Conservation (phyloP, 2,329 filamentous ascomycete genomes). For the Lecanicillium sp. region DNA sequence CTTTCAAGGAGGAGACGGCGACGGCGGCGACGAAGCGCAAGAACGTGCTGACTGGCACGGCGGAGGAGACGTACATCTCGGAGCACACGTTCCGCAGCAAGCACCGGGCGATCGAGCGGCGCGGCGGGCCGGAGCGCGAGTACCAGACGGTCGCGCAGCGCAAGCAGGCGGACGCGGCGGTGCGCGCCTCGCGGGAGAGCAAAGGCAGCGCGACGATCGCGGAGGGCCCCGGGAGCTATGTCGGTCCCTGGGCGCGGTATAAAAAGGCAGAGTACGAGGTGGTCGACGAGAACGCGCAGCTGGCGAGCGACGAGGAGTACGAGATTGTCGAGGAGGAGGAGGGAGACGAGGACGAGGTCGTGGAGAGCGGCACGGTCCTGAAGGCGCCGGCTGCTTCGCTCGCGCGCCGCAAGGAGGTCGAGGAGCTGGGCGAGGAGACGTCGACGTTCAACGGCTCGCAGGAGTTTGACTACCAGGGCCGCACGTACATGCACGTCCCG, state of each 20-base stretch:
- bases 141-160: slow-evolving; percentile 47
- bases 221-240: slow-evolving; percentile 81
- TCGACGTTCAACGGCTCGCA: slow-evolving; percentile 79
- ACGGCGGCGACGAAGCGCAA: slow-evolving; percentile 62
- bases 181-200: slow-evolving; percentile 70
- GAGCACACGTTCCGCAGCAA: slow-evolving; percentile 86
- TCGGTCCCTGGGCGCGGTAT: slow-evolving; percentile 87
- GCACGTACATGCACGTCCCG: slow-evolving; percentile 96
- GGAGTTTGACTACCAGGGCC: slow-evolving; percentile 86
- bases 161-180: slow-evolving; percentile 64
- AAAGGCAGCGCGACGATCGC: slow-evolving; percentile 81
- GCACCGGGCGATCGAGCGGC: slow-evolving; percentile 75
- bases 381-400: slow-evolving; percentile 49
- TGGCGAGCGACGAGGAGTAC: slow-evolving; percentile 74
- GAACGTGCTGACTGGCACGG: slow-evolving; percentile 77
- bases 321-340: slow-evolving; percentile 73
- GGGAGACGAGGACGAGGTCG: slow-evolving; percentile 58
- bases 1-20: slow-evolving; percentile 56
- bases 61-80: slow-evolving; percentile 82
- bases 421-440: slow-evolving; percentile 65
- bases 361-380: slow-evolving; percentile 59
- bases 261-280: slow-evolving; percentile 66
- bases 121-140: slow-evolving; percentile 50
- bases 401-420: slow-evolving; percentile 50
- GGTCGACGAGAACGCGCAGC: slow-evolving; percentile 65